A percentile compares a stretch with the other conserved stretches of the same genome.
Evolutionary conservation across 371 early-diverging fungal species (phyloP).

Genomic region (Mucor ambiguus): DNA sequence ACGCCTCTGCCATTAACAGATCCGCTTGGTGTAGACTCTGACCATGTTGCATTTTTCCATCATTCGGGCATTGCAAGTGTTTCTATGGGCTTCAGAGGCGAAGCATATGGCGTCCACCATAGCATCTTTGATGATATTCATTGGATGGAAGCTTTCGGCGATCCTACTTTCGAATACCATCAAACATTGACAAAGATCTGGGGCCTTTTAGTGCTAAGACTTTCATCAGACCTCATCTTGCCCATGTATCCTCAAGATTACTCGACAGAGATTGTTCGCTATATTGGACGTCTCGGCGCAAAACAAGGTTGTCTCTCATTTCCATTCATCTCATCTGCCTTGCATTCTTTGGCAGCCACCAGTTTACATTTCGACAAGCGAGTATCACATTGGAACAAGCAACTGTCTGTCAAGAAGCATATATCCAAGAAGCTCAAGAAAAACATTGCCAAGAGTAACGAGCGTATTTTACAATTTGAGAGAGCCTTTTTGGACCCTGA

Average conservation of each 20-base stretch:
- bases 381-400: neutral
- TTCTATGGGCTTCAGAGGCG: conserved; percentile 51
- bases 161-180: conserved; percentile 63
- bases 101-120: conserved; percentile 57
- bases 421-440: conserved; percentile 6
- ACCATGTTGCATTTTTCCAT: conserved; percentile 58
- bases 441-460: conserved; percentile 27
- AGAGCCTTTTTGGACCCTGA: conserved; percentile 53
- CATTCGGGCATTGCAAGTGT: conserved; percentile 62
- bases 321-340: conserved; percentile 6
- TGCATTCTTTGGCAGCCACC: neutral
- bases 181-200: conserved; percentile 47
- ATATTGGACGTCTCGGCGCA: neutral
- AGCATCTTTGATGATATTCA: conserved; percentile 51
- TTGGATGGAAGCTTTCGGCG: conserved; percentile 62
- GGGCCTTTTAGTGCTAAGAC: conserved; percentile 34
- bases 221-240: conserved; percentile 31
- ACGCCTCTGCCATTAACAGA: conserved; percentile 33
- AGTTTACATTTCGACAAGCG: conserved; percentile 8
- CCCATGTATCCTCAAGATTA: conserved; percentile 45
- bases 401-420: conserved; percentile 17
- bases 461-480: conserved; percentile 49
- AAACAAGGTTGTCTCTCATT: neutral
- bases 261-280: conserved; percentile 9
- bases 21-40: conserved; percentile 43